Conservation (phyloP, 805 yeast genomes). For the Cyberlindnera lachancei region DNA sequence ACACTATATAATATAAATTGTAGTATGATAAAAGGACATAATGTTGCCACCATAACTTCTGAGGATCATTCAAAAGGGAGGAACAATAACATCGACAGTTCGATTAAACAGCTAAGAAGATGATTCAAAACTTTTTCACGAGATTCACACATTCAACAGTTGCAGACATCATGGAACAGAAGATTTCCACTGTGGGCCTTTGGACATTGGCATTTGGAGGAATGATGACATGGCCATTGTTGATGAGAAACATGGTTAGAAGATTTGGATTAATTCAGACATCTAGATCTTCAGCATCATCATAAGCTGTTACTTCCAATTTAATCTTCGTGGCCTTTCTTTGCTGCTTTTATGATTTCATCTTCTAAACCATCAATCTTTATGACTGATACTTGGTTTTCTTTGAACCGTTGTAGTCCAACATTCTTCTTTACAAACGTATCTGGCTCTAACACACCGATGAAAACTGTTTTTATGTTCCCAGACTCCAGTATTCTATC, state of each 20-base stretch:
- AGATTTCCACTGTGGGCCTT: neutral
- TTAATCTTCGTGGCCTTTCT: conserved; percentile 53
- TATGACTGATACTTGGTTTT: conserved; percentile 58
- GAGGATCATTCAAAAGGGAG: too few relatives aligned
- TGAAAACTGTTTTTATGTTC: conserved; percentile 68
- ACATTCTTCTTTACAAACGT: conserved; percentile 77
- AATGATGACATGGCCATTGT: conserved; percentile 1
- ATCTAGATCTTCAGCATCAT: too few relatives aligned
- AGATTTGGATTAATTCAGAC: neutral
- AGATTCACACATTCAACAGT: conserved; percentile 1
- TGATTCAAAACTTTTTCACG: too few relatives aligned
- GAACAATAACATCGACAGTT: too few relatives aligned
- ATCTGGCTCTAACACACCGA: conserved; percentile 87
- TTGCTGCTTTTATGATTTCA: conserved; percentile 60
- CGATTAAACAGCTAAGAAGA: too few relatives aligned
- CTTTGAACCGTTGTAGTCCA: conserved; percentile 48
- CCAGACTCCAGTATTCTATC: conserved; percentile 62
- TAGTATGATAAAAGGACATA: too few relatives aligned
- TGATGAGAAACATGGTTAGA: neutral
- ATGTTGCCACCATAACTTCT: too few relatives aligned
- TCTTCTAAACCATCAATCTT: conserved; percentile 81
- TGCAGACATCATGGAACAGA: neutral
- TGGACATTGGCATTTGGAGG: conserved; percentile 1
- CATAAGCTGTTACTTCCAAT: too few relatives aligned
- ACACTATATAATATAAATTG: too few relatives aligned